Base-by-base conservation (phyloP, 2,329 filamentous ascomycete species). In the Trichophyton equinum region DNA sequence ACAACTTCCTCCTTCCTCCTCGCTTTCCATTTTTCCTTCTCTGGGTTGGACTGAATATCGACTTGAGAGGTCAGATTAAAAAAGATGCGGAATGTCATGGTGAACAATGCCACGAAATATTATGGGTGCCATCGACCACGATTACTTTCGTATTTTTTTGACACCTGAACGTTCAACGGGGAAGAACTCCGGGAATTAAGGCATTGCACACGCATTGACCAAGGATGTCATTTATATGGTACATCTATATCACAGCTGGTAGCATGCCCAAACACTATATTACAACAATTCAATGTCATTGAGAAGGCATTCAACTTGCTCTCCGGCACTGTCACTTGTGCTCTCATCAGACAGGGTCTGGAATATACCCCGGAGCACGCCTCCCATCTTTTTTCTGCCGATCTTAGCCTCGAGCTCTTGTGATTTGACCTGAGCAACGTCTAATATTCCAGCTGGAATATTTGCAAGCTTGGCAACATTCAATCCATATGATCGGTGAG, bases 401-500 rank as follows among this genome's bases (percentile, higher is more conserved):
- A 91, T 84, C 65, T 85, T 82, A 59, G 85, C 80, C 75, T 99
- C 94, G 73, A 99, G 76, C 73, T 92, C 85, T 44, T 78, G 78
- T 63, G 89, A 95, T 75, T 95, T 94, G 55, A 78, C 76, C n/a
- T 82, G 84, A 1, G 94, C 94, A 25, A 90, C 79, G 27, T 91
- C 88, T 38, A 97, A 78, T 18, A 97, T 83, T 61, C 82, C 79
- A 62, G 82, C 81, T 0, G 92, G 91, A 47, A 99, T 82, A 58
- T 86, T 86, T 1, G 94, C 94, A 59, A 99, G 75, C 53, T 89
- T 80, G 13, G 94, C 94, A 22, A 97, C 94, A 72, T 97, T 97
- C 61, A 99, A 67, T 0, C 95, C 94, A 72, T 99, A 99, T 18
- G 89, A 95, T 4, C 94, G 82, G 78, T 97, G 91, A 7, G 94